Evolutionary conservation across 176 grass and related monocot genomes (phyloP).

Genomic region (Guadua angustifolia): DNA sequence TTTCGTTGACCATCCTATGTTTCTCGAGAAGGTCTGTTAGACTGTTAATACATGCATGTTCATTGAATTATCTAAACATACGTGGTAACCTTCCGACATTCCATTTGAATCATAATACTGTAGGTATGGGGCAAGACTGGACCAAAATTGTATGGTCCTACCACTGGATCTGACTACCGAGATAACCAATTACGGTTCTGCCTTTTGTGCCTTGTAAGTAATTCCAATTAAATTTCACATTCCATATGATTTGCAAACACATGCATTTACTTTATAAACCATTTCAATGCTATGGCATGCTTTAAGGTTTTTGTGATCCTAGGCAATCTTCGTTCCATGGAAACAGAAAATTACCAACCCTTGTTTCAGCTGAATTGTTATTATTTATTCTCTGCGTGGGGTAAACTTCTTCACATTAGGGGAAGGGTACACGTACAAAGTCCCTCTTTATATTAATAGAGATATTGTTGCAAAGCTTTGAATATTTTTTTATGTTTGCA

Average conservation of each 20-base stretch:
- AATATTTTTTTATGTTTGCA: neutral
- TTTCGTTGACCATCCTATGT: constrained; percentile 76
- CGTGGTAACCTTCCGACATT: constrained; percentile 8
- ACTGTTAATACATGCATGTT: neutral
- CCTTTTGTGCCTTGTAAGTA: constrained; percentile 79
- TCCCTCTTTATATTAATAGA: neutral
- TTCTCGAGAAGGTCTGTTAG: constrained; percentile 62
- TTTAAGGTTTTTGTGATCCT: neutral
- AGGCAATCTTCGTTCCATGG: neutral
- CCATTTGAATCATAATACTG: constrained; percentile 39
- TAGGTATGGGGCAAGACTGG: constrained; percentile 94
- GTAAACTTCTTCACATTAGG: neutral
- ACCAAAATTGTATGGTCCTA: constrained; percentile 85
- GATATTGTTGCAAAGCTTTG: neutral
- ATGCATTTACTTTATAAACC: neutral
- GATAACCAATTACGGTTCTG: constrained; percentile 92
- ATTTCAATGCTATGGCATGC: neutral
- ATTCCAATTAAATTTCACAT: neutral
- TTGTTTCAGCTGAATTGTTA: neutral
- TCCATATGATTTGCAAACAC: constrained; percentile 17
- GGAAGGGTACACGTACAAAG: neutral
- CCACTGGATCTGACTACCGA: constrained; percentile 72
- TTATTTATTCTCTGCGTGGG: neutral
- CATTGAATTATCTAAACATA: neutral
- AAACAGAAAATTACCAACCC: neutral